Evolutionary conservation across 805 yeast genomes (phyloP), one percentile per base, ranked within the genome.

Genomic region (Debaryomyces castellii): DNA sequence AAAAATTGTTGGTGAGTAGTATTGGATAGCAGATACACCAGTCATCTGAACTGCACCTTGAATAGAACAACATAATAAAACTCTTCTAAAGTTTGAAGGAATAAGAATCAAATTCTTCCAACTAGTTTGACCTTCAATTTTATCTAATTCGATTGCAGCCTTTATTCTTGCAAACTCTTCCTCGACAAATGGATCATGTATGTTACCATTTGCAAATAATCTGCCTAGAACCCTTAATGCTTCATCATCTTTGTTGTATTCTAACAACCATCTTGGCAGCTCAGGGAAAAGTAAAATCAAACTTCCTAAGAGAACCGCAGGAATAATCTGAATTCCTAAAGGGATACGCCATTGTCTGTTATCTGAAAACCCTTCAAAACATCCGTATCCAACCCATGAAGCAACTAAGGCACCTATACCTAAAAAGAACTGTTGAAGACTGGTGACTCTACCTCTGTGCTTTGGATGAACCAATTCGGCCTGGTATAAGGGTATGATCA

Each of bases 261-360:
- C 62, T 45, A 80, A 69, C 57, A 81, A 67, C 74, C 73, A 73
- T 58, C 78, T 62, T 18, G 78, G 78, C 10, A 75, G 69, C 52
- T 74, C 77, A 1, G 78, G 77, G 25, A 68, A 59, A 34, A 50
- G 49, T 21, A 60, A 55, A 51, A 76, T 64, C 33, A 28, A 28
- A 28, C 33, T 28, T 28, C 33, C 33, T 10, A 28, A 28, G 11
- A 28, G n/a, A 2, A 69, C 45, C 2, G 81, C 76, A 2, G 77
- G 78, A 2, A 74, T 32, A 4, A 52, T 30, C 45, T 57, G 62
- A 14, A 54, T 42, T 49, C 57, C 56, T 16, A 57, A 48, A 17
- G 54, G 55, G 21, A 57, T 41, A 43, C 51, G 52, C 43, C 57
- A 5, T 67, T 20, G n/a, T 67, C 70, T 58, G 67, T 60, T 40